These are phyloP conservation scores for Boletus edulis DNA, from an alignment of 768 basidiomycete species.

Conservation along the genomic window DNA sequence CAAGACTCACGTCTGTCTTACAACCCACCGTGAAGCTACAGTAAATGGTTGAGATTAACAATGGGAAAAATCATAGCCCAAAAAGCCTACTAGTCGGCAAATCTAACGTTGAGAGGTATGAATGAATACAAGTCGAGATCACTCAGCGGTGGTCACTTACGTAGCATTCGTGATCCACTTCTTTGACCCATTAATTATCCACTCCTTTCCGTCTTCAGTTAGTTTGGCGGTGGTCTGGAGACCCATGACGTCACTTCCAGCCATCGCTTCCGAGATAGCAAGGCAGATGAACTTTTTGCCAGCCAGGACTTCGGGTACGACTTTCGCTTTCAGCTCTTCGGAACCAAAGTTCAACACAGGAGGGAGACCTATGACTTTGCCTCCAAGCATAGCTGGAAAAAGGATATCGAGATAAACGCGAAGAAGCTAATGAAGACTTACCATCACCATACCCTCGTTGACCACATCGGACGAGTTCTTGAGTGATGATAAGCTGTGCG, in stretches of 20 bases:
- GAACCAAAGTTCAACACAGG: slow-evolving; percentile 69
- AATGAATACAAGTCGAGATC: slow-evolving; percentile 2
- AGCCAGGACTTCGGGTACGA: slow-evolving; percentile 49
- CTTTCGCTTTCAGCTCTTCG: slow-evolving; percentile 46
- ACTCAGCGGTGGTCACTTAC: slow-evolving; percentile 25
- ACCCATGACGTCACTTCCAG: slow-evolving; percentile 67
- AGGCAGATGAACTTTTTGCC: slow-evolving; percentile 72
- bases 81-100: slow-evolving; percentile 35
- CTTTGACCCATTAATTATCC: slow-evolving; percentile 74
- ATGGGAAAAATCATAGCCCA: background rate
- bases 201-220: slow-evolving; percentile 64
- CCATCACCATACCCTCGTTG: slow-evolving; percentile 71
- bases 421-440: background rate
- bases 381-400: slow-evolving; percentile 43
- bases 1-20: slow-evolving; percentile 43
- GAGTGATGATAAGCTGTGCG: slow-evolving; percentile 54
- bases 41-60: slow-evolving; percentile 14
- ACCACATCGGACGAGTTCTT: slow-evolving; percentile 56
- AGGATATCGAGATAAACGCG: background rate
- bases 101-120: slow-evolving; percentile 25
- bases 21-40: slow-evolving; percentile 61
- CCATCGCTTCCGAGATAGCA: slow-evolving; percentile 76
- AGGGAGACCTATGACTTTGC: slow-evolving; percentile 68
- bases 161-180: slow-evolving; percentile 68
- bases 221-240: slow-evolving; percentile 60